Percentiles rank a stretch among this genome's conserved stretches.
Conservation (phyloP, 495 filamentous ascomycete genomes). For the Hyaloscypha variabilis region DNA sequence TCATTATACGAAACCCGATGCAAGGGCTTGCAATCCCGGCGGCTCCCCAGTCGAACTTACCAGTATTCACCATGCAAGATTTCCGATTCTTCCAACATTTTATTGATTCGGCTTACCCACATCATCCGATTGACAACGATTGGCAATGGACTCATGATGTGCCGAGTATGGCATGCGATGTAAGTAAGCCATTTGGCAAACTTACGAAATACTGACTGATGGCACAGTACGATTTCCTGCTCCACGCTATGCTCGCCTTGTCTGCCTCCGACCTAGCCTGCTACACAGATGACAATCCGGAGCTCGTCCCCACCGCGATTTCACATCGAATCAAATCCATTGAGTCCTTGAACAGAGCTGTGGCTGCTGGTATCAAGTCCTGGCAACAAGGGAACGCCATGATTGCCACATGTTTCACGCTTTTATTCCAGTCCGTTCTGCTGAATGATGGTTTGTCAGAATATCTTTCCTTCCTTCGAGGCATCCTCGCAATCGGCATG, state of each 20-base stretch:
- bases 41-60: conserved; percentile 27
- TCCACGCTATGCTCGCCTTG: conserved; percentile 63
- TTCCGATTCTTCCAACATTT: conserved; percentile 69
- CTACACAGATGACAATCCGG: conserved; percentile 24
- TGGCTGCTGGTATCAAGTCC: conserved; percentile 38
- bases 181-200: conserved; percentile 31
- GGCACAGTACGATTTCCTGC: conserved; percentile 51
- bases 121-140: conserved; percentile 62
- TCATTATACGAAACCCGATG: conserved; percentile 12
- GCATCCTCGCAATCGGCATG: conserved; percentile 54
- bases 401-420: conserved; percentile 60
- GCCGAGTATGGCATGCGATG: conserved; percentile 58
- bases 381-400: conserved; percentile 46
- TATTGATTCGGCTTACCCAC: conserved; percentile 55
- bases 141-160: conserved; percentile 60
- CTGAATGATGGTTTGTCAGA: conserved; percentile 62
- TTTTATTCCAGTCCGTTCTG: conserved; percentile 61
- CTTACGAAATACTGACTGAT: conserved; percentile 9
- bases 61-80: conserved; percentile 56
- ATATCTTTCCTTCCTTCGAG: conserved; percentile 65
- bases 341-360: conserved; percentile 49
- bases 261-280: conserved; percentile 54
- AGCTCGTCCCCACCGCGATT: conserved; percentile 44
- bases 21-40: conserved; percentile 7
- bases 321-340: conserved; percentile 59